Base-by-base conservation (phyloP, 345 rosid species). In the Eucalyptus tenuipes region DNA sequence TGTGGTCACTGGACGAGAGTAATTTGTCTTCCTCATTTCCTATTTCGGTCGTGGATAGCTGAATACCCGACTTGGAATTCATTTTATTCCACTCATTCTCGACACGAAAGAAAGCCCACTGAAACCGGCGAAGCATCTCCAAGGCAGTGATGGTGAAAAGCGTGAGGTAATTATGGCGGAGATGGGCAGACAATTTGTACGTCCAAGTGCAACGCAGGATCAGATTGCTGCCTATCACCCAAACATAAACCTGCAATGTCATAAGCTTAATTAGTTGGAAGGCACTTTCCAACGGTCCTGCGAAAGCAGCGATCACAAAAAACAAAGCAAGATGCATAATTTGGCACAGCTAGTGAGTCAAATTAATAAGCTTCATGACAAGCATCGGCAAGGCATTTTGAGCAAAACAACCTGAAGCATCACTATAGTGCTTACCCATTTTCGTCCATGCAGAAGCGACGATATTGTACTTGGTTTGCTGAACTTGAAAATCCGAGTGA, bases 141-240 rank as follows among this genome's bases (percentile, higher is more conserved):
- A 95, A 90, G 22, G 94, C 93, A n/a, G 95, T 90, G 88, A 98
- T 96, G 44, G 96, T 49, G 86, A 98, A 98, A 79, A 97, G 93
- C 2, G 98, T 98, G 13, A 94, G 94, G 91, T 98, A 96, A 89
- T 98, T 98, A 87, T 96, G 95, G 81, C 98, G 99, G 84, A 98
- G 98, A 93, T 97, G 99, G 86, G 99, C 98, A 31, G 99, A 98
- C 44, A 97, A 90, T 92, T 98, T 98, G 92, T 97, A 98, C 6
- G 99, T 98, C 99, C 99, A 98, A 48, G 98, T 95, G 92, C 99
- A 97, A 14, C 99, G 94, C 88, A 97, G 89, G 90, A 98, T 94
- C 92, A 98, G 89, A 88, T 97, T 97, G 91, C 99, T 97, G 89
- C 96, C 98, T 15, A 96, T 95, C 89, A 98, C 99, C 99, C 99